Base-by-base conservation (phyloP, 495 filamentous ascomycete species). In the Podospora pseudocomata region DNA sequence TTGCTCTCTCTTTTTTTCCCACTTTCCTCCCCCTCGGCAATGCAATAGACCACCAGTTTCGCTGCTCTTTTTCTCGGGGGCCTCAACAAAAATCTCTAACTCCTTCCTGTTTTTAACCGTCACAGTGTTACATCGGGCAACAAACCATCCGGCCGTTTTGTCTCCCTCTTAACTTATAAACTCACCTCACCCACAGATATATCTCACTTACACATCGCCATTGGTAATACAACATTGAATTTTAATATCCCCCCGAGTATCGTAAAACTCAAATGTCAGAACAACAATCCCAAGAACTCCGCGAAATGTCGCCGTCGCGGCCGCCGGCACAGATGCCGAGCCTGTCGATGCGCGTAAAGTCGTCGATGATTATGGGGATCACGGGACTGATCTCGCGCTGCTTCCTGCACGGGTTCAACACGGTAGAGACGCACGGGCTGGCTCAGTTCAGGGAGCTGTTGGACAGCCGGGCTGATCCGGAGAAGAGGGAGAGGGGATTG, bases 381-480 rank as follows among this genome's bases (percentile, higher is more conserved):
- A 84, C 82, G 0, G 80, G 80, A 28, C 49, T 80, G 19, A 44
- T 84, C 0, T 84, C 77, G 0, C 76, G 78, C 39, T 68, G 60
- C 1, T 85, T 85, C 65, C 65, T 86, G 39, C 84, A 80, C 63
- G 80, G 83, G 0, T 71, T 87, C 66, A 87, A 86, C 69, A 76
- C 77, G 2, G 83, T 84, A 26, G 88, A 95, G 70, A 85, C 89
- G 2, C 82, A 86, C 73, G 94, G 94, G 0, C 77, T 94, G 49
- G 87, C 91, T 16, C 73, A 80, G n/a, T 96, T 97, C 68, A 79
- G 92, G 15, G 83, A 90, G n/a, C 74, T 93, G 5, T 79, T 96
- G 19, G 92, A 96, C 72, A 83, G 85, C 57, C 85, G 94, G 64
- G 82, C 83, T 71, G 86, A 96, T 78, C 81, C 88, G 18, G 85